Conservation (phyloP, 2,329 filamentous ascomycete species). For the Aspergillus glaucus region DNA sequence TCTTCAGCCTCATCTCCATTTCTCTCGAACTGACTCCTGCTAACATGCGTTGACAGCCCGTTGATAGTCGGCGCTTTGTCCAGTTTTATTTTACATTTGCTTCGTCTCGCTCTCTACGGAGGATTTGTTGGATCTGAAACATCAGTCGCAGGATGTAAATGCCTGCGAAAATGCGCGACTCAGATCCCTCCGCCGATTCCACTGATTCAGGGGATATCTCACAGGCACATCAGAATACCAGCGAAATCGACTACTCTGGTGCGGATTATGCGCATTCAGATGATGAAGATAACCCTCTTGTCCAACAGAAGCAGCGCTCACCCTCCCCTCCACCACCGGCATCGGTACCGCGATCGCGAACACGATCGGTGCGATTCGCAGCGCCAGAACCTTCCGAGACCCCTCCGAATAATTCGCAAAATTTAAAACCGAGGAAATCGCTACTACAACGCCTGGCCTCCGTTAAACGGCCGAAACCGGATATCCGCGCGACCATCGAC, state of each 20-base stretch:
- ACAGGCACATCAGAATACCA: neutral
- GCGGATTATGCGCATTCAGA: neutral
- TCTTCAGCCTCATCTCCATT: neutral
- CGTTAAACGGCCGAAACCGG: slow-evolving; percentile 1
- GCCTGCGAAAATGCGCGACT: too few relatives aligned
- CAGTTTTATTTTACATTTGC: neutral
- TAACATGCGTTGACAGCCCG: neutral
- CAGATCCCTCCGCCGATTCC: neutral
- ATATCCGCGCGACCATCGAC: slow-evolving; percentile 1
- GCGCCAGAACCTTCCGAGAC: neutral
- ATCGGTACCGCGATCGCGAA: too few relatives aligned
- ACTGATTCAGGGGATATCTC: neutral
- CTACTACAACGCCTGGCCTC: slow-evolving; percentile 2
- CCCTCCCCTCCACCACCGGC: too few relatives aligned
- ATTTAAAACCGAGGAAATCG: slow-evolving; percentile 1
- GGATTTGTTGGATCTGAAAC: too few relatives aligned
- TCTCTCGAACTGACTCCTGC: neutral
- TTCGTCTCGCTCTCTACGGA: neutral
- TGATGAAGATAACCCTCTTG: neutral
- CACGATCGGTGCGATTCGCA: too few relatives aligned
- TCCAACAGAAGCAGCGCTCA: neutral
- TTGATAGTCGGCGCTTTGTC: neutral
- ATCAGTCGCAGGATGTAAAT: too few relatives aligned
- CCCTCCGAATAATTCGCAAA: neutral
- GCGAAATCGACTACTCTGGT: neutral